Base-by-base conservation (phyloP, 1,284 basidiomycete genomes). In the Sparassis latifolia region DNA sequence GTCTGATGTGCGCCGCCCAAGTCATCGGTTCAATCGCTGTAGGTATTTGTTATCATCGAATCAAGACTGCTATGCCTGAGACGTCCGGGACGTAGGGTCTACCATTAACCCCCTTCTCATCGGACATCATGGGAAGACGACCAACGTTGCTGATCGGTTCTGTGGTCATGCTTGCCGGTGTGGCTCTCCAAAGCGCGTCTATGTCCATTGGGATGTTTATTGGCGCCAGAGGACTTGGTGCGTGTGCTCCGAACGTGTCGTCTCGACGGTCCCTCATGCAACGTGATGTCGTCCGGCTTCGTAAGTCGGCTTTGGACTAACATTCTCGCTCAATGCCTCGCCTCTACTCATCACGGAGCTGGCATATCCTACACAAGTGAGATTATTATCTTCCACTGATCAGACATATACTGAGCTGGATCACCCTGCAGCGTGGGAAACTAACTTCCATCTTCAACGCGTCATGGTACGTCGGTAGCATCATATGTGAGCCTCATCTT, bases 291-390 rank as follows among this genome's bases (percentile, higher is more conserved):
- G 27, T 30, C 10, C 45, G 35, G 40, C 40, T 9, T 6, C 5
- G 42, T 33, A 46, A 84, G 83, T 84, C 53, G 84, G 84, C 1
- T 71, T 82, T 55, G 84, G 84, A n/a, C 71, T 84, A 20, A 71
- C 77, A 2, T 80, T 85, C 58, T 78, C 77, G 48, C 66, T 75
- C 42, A 85, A 80, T 56, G 77, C 82, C 6, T 78, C 78, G 1
- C 84, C 84, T 2, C 66, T 86, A 42, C 69, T 87, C 33, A 76
- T 87, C 49, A 79, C 82, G 41, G 86, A 89, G 66, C 67, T 88
- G 7, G 77, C 84, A 4, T 87, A 87, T 68, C 86, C 83, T 29
- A 84, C 83, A 7, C 83, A 84, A 60, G 79, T 80, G 54, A 53
- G 70, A 20, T 33, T 28, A 20, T 28, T 1, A 1, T 37, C 1